Percentiles rank a stretch among this genome's conserved stretches.
These are phyloP conservation scores for Eimeria necatrix DNA, from an alignment of 169 alveolate genomes.

Conservation along the genomic window DNA sequence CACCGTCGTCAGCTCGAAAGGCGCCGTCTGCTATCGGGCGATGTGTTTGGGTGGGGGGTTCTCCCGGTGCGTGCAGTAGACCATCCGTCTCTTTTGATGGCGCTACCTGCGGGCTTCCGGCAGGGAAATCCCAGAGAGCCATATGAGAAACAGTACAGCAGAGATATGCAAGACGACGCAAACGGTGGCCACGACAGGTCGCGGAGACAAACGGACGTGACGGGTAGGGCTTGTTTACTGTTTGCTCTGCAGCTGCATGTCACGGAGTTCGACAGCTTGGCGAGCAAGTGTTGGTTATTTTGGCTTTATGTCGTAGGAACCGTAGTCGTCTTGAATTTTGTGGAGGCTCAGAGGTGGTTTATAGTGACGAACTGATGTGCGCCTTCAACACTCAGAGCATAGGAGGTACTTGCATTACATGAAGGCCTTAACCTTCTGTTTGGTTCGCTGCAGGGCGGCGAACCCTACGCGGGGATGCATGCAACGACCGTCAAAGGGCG, in stretches of 20 bases:
- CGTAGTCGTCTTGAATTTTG: neutral
- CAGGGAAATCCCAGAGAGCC: constrained; percentile 89
- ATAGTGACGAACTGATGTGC: too few relatives aligned
- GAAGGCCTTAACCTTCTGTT: too few relatives aligned
- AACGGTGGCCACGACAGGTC: constrained; percentile 20
- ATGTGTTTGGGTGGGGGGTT: constrained; percentile 93
- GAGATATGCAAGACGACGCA: constrained; percentile 19
- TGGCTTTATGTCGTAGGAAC: neutral
- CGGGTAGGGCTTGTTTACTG: neutral
- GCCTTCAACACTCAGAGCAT: too few relatives aligned
- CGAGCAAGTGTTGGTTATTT: neutral
- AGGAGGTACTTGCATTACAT: too few relatives aligned
- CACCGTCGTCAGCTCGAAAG: constrained; percentile 67
- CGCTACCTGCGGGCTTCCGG: constrained; percentile 94
- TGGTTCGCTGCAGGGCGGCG: constrained; percentile 27
- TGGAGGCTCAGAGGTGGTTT: too few relatives aligned
- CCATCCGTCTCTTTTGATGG: constrained; percentile 90
- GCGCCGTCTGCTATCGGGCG: constrained; percentile 65
- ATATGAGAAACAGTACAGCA: constrained; percentile 77
- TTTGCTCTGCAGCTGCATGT: too few relatives aligned
- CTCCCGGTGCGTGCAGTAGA: constrained; percentile 94
- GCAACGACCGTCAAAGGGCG: constrained; percentile 78
- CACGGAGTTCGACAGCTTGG: neutral
- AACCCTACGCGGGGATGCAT: constrained; percentile 62
- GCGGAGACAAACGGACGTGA: constrained; percentile 33